These are phyloP conservation scores for Acacia pycnantha DNA, from an alignment of 331 rosid species.

Conservation along the genomic window DNA sequence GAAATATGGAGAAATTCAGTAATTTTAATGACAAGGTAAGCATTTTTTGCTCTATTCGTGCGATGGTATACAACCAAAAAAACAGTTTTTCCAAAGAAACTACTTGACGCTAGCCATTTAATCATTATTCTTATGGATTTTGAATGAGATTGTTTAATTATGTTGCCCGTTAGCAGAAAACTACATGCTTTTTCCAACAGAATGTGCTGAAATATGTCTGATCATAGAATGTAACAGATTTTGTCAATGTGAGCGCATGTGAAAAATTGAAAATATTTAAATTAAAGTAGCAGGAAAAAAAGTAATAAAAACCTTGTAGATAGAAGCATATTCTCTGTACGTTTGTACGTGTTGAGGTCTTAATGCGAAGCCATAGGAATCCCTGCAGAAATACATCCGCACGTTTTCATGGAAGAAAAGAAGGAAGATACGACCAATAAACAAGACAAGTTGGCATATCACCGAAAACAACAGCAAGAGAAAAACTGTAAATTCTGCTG, in stretches of 20 bases:
- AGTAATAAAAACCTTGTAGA: constrained; percentile 63
- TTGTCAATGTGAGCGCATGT: background rate
- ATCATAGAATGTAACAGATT: background rate
- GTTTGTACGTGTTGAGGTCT: constrained; percentile 85
- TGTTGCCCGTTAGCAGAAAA: background rate
- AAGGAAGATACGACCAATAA: constrained; percentile 1
- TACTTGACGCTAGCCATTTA: background rate
- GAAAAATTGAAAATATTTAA: constrained; percentile 10
- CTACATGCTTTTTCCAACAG: background rate
- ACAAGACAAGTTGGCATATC: background rate
- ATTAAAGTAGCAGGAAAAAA: constrained; percentile 2
- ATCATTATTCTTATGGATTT: background rate
- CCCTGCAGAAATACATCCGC: constrained; percentile 47
- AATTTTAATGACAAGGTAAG: constrained; percentile 3
- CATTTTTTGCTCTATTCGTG: background rate
- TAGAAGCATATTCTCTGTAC: constrained; percentile 62
- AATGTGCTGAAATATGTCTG: background rate
- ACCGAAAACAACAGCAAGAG: background rate
- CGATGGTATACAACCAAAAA: background rate
- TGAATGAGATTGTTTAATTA: background rate
- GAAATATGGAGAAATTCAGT: background rate
- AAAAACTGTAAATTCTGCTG: background rate
- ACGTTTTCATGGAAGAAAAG: background rate
- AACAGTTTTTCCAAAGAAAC: background rate
- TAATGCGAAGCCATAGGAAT: constrained; percentile 86